Base-by-base conservation (phyloP, 2,329 filamentous ascomycete genomes). In the Xylariaceae sp. region DNA sequence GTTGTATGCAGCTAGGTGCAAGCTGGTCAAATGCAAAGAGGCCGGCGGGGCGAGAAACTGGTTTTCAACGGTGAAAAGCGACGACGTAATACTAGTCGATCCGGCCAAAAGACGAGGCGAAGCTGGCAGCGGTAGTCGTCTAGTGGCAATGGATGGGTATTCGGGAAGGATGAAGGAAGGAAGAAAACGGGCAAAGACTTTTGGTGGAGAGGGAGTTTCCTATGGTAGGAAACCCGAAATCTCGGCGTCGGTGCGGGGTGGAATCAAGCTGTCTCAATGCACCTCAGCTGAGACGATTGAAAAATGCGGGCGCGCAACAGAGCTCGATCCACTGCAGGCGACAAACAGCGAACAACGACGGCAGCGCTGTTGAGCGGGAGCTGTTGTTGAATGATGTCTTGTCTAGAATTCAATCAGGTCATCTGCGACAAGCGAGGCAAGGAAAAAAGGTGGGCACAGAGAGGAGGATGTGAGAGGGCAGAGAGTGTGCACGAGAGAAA, bases 241-340 rank as follows among this genome's bases (percentile, higher is more conserved):
- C 47, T 62, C 47, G 51, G 61, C 53, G 50, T 54, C 51, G 47
- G 35, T 67, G 65, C 65, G 65, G 64, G 65, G 64, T 65, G 62
- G 55, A 62, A 65, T 60, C 47, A 58, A 54, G 50, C 40, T 45
- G 44, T 52, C 50, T 47, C 52, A 47, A 56, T 55, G 57, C 52
- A 64, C 57, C 56, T 55, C 44, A 49, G 43, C 57, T 53, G 19
- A 50, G 50, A 42, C 50, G 45, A 54, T 53, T 51, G 53, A 37
- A 56, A 42, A 47, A 53, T 50, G 49, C 44, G 43, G 51, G 49
- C 31, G 53, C 53, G 51, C 47, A 31, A 54, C 50, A 47, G 29
- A 39, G 47, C 43, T 56, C 45, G 47, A 53, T 31, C 46, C 46
- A 39, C 34, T 27, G 35, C 40, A 49, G 49, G 40, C 26, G 51